phyloP scores from a whole-genome alignment of 192 early-diverging fungal species.

The Pilaira anomala region DNA sequence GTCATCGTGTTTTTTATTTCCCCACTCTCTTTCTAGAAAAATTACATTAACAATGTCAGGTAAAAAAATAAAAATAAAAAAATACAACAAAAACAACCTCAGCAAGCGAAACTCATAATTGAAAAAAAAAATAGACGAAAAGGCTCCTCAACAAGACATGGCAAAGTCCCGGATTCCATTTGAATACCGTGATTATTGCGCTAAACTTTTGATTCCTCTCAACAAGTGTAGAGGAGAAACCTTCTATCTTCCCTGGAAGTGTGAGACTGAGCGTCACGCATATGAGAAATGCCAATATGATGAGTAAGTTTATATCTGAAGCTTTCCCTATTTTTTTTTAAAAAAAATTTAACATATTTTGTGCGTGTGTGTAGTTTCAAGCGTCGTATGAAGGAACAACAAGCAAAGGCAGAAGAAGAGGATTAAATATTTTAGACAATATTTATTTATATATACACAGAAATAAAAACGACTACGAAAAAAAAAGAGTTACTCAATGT shows the following conservation, averaged over 20 bases:
- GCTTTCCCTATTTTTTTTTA: no score
- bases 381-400: conserved; percentile 35
- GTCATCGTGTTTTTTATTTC: no score
- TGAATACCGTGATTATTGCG: conserved; percentile 91
- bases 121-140: conserved; percentile 25
- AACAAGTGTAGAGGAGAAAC: conserved; percentile 88
- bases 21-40: no score
- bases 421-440: conserved; percentile 23
- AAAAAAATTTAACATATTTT: neutral
- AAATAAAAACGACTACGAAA: no score
- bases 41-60: no score
- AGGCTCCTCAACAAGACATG: conserved; percentile 86
- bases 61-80: no score
- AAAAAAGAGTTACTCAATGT: no score
- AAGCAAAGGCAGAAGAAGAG: conserved; percentile 32
- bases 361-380: conserved; percentile 38
- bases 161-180: conserved; percentile 77
- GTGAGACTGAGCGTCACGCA: conserved; percentile 79
- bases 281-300: conserved; percentile 97
- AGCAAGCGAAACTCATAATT: no score
- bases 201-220: conserved; percentile 83
- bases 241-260: conserved; percentile 92
- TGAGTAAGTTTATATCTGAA: conserved; percentile 73
- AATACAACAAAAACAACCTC: no score
- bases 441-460: no score